Conservation (phyloP, 768 basidiomycete species). For the Russula vinacea region DNA sequence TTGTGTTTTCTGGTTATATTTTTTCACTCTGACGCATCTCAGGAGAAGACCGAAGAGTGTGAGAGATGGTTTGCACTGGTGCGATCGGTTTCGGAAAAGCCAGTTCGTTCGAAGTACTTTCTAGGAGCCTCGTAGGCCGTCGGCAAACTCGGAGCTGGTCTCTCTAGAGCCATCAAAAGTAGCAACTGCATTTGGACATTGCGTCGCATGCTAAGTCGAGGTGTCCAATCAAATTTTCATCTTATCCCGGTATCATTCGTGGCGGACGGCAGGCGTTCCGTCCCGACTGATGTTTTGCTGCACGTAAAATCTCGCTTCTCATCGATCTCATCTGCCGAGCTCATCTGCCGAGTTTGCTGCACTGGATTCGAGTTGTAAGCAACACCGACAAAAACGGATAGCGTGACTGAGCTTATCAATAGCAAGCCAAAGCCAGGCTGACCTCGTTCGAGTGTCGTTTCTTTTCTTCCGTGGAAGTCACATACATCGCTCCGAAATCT, state of each 20-base stretch:
- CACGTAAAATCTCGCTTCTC: not conserved
- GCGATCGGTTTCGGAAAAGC: not conserved
- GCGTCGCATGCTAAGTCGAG: not conserved
- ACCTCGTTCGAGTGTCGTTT: too few species aligned
- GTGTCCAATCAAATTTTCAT: too few species aligned
- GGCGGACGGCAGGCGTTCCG: not conserved
- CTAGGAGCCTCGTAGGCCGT: not conserved
- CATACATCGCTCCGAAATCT: too few species aligned
- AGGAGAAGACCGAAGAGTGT: slow-evolving; percentile 16
- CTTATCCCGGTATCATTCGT: not conserved
- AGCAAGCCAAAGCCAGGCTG: too few species aligned
- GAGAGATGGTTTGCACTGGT: slow-evolving; percentile 13
- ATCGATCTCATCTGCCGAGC: too few species aligned
- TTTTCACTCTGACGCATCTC: not conserved
- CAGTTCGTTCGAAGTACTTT: slow-evolving; percentile 20
- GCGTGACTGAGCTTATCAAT: too few species aligned
- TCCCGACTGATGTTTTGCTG: not conserved
- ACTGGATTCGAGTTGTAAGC: too few species aligned
- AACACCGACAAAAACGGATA: too few species aligned
- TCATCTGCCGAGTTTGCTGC: too few species aligned
- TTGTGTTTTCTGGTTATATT: not conserved
- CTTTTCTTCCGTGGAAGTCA: too few species aligned
- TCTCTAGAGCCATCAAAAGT: not conserved
- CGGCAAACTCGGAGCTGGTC: not conserved
- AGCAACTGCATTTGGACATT: not conserved